Percentiles rank a stretch among this genome's conserved stretches.
phyloP scores from a whole-genome alignment of 208 protist species.

The Trypanosoma avium region DNA sequence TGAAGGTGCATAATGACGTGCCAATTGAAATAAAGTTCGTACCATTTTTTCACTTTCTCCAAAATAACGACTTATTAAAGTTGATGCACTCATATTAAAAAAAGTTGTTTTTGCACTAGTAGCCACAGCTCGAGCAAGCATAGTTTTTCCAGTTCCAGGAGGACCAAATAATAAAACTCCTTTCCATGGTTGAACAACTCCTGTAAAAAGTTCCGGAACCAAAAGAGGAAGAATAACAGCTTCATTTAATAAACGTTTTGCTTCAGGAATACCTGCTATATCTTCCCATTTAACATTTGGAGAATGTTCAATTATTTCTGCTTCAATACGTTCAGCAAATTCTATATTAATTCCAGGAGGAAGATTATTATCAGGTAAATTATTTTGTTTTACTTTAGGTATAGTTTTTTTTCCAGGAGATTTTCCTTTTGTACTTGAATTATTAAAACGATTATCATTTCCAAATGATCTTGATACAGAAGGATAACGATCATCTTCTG shows the following conservation, averaged over 20 bases:
- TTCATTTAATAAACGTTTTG: conserved; percentile 78
- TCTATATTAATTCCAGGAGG: conserved; percentile 29
- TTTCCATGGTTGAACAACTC: conserved; percentile 89
- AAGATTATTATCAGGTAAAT: not conserved
- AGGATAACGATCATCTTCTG: conserved; percentile 10
- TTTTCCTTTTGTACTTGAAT: not conserved
- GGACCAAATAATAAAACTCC: conserved; percentile 99
- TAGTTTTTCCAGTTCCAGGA: conserved; percentile 99
- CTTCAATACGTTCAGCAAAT: conserved; percentile 63
- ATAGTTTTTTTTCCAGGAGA: not conserved
- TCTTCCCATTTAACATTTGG: conserved; percentile 63
- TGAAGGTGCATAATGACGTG: conserved; percentile 81
- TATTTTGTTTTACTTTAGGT: conserved; percentile 2
- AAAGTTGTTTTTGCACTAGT: conserved; percentile 91
- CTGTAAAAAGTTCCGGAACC: conserved; percentile 74
- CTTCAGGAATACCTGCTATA: conserved; percentile 73
- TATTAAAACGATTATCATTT: not conserved
- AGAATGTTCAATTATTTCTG: conserved; percentile 60
- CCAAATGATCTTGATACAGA: not conserved
- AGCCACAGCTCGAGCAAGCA: conserved; percentile 96
- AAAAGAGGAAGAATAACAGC: conserved; percentile 71
- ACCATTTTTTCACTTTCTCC: conserved; percentile 94
- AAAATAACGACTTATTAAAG: conserved; percentile 87
- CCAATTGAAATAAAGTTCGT: conserved; percentile 88
- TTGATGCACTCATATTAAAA: conserved; percentile 91